Evolutionary conservation across 176 grass and related monocot species (phyloP), one percentile per base, ranked within the genome.

Genomic region (Cymbopogon citratus): DNA sequence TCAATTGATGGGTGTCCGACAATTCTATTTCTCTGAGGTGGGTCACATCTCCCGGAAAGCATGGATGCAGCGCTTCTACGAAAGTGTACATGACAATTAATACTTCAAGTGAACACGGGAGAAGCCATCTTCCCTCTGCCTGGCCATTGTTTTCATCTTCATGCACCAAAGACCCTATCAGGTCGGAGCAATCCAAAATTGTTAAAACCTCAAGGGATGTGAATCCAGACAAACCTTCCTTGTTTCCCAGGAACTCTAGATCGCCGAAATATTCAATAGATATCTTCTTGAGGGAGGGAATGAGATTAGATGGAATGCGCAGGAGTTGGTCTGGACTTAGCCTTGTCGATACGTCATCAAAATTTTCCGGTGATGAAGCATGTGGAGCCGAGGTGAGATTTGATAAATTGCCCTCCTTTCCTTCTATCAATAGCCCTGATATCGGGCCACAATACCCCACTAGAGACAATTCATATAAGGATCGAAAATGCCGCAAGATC

Each of bases 231-330:
- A 86, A 34, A 3, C 6, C 16, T 13, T 74, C 18, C 0, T 74
- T 24, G 25, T 18, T 44, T 7, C 23, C 5, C 18, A 18, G 38
- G 38, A 54, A 41, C 66, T 64, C 39, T 5, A 66, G 4, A 21
- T 12, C 1, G 0, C 0, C 0, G 0, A 0, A 0, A 6, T 8
- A 68, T 0, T 0, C 0, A 34, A 68, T 12, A 14, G 0, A 1
- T 18, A 86, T 34, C 24, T 9, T 7, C 61, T 46, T 59, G 35
- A 86, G 46, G 60, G 70, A 75, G 0, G 25, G 19, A 5, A 26
- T 0, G 21, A 15, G 0, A 34, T 80, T 66, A 59, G 18, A 35
- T 21, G 77, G 69, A 31, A 80, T 6, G 7, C 13, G 2, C 12
- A 75, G 0, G 21, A 45, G 60, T 18, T 40, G 0, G 38, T 40